Evolutionary conservation across 1,284 basidiomycete genomes (phyloP).

Genomic region (Xerocomus nothofagi): DNA sequence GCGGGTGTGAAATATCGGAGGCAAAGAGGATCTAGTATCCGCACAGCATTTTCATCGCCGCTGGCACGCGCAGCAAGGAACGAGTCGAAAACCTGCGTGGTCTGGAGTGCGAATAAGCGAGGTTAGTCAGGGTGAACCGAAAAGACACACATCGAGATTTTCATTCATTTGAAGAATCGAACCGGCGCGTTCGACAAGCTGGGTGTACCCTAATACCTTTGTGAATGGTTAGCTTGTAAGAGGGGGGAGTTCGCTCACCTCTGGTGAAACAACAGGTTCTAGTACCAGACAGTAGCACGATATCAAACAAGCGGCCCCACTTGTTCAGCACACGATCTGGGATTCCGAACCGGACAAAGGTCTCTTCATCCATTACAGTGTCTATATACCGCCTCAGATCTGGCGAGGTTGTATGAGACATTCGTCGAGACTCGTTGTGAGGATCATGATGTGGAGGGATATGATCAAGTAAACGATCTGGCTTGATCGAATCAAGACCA

Average conservation of each 20-base stretch:
- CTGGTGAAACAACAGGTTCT: conserved; percentile 77
- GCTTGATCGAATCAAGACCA: conserved; percentile 15
- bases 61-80: conserved; percentile 51
- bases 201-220: conserved; percentile 61
- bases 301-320: conserved; percentile 78
- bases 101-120: conserved; percentile 42
- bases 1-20: conserved; percentile 72
- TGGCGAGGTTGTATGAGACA: conserved; percentile 3
- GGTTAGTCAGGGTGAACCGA: background rate
- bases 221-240: background rate
- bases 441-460: conserved; percentile 18
- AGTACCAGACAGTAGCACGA: conserved; percentile 60
- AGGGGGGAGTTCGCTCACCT: conserved; percentile 42
- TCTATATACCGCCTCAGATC: conserved; percentile 56
- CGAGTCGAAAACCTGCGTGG: conserved; percentile 54
- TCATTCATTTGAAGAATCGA: conserved; percentile 74
- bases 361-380: conserved; percentile 22
- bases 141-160: conserved; percentile 53
- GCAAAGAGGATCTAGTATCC: conserved; percentile 52
- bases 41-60: conserved; percentile 46
- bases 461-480: conserved; percentile 18
- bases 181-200: conserved; percentile 70
- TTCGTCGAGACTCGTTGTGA: background rate
- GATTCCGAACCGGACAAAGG: conserved; percentile 37
- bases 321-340: conserved; percentile 65